A percentile compares a stretch with the other conserved stretches of the same genome.
phyloP scores from a whole-genome alignment of 805 yeast species.

The Candida sanyiensis region DNA sequence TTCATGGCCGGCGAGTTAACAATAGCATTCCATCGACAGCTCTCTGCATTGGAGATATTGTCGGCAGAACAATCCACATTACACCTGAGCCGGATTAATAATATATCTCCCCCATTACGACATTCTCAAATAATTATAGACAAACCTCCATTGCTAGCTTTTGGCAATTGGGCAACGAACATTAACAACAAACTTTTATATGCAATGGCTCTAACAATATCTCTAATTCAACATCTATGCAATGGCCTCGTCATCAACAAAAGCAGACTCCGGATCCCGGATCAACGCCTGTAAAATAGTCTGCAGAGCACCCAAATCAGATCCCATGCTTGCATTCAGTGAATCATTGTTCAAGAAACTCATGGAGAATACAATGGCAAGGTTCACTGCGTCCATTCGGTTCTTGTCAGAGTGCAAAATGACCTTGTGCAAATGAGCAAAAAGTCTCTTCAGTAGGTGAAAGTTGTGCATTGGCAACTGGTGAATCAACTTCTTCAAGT shows the following conservation, averaged over 20 bases:
- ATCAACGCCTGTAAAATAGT: constrained; percentile 45
- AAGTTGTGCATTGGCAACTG: constrained; percentile 62
- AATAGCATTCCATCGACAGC: too few species aligned
- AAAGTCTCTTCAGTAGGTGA: constrained; percentile 58
- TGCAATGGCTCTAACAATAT: background rate
- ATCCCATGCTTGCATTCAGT: constrained; percentile 39
- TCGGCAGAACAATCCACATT: too few species aligned
- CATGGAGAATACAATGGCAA: constrained; percentile 84
- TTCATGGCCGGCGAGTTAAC: too few species aligned
- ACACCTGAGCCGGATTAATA: too few species aligned
- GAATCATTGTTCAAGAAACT: constrained; percentile 45
- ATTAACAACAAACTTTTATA: too few species aligned
- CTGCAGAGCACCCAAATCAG: constrained; percentile 50
- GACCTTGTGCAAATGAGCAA: constrained; percentile 64
- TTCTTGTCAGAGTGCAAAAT: constrained; percentile 62
- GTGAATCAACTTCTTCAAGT: constrained; percentile 29
- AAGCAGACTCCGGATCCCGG: constrained; percentile 32
- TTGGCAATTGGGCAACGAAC: too few species aligned
- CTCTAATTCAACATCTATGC: background rate
- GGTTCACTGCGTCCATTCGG: constrained; percentile 82
- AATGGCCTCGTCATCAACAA: constrained; percentile 14
- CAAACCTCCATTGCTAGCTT: too few species aligned
- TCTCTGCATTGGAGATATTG: too few species aligned
- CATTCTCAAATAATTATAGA: too few species aligned
- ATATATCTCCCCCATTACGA: too few species aligned